phyloP scores from a whole-genome alignment of 331 rosid species.

The Pyrus hybrid region DNA sequence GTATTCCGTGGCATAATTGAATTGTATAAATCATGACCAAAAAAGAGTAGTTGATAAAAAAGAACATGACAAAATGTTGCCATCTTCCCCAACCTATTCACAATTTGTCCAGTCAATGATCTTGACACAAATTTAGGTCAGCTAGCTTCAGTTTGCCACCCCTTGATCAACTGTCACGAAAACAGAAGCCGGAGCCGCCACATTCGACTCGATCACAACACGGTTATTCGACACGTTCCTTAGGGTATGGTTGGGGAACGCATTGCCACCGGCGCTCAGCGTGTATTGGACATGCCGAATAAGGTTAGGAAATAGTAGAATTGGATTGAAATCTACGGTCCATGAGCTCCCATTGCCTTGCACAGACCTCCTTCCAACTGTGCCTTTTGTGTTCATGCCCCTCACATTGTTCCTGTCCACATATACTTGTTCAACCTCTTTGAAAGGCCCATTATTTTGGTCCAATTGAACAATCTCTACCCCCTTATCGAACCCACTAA shows the following conservation, averaged over 20 bases:
- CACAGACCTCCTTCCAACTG: constrained; percentile 39
- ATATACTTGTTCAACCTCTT: constrained; percentile 52
- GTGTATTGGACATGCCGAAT: constrained; percentile 76
- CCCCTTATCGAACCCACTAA: constrained; percentile 52
- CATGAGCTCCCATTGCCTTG: constrained; percentile 72
- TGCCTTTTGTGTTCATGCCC: constrained; percentile 66
- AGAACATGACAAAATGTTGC: not conserved
- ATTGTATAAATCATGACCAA: not conserved
- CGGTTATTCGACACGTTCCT: constrained; percentile 58
- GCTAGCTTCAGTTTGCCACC: constrained; percentile 18
- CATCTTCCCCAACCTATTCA: constrained; percentile 25
- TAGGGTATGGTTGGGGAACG: constrained; percentile 49
- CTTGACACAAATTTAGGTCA: not conserved
- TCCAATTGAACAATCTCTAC: constrained; percentile 61
- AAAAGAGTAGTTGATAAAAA: not conserved
- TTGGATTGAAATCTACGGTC: constrained; percentile 49
- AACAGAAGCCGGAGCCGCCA: constrained; percentile 37
- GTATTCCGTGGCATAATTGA: not conserved
- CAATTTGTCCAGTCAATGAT: constrained; percentile 19
- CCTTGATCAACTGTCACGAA: constrained; percentile 62
- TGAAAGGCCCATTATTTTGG: constrained; percentile 46
- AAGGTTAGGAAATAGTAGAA: constrained; percentile 61
- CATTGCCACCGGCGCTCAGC: constrained; percentile 13
- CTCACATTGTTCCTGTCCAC: constrained; percentile 65
- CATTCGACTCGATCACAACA: constrained; percentile 51